Evolutionary conservation across 2,329 filamentous ascomycete species (phyloP).

Genomic region (Metarhizium guizhouense): DNA sequence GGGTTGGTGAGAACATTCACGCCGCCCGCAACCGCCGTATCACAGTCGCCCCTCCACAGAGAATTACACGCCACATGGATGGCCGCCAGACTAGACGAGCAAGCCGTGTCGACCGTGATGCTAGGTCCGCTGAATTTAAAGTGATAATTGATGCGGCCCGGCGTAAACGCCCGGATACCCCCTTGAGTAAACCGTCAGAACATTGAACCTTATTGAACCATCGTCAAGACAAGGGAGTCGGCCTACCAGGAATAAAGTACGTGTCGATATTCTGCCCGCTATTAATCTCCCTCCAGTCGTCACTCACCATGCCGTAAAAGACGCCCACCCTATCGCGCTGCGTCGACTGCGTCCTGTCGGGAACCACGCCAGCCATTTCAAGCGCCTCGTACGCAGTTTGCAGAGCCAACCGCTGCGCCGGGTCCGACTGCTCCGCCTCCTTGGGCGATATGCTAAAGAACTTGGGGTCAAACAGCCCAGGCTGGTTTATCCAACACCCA

Average conservation of each 20-base stretch:
- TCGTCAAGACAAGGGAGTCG: too few relatives aligned
- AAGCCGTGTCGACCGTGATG: conserved; percentile 66
- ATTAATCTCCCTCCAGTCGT: conserved; percentile 4
- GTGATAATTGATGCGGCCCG: conserved; percentile 61
- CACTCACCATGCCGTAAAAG: background rate
- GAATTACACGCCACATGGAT: conserved; percentile 63
- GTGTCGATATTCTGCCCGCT: conserved; percentile 1
- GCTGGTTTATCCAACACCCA: conserved; percentile 44
- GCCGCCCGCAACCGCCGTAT: conserved; percentile 72
- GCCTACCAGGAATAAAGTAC: conserved; percentile 32
- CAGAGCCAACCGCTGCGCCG: conserved; percentile 16
- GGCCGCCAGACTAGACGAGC: conserved; percentile 64
- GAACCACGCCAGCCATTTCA: background rate
- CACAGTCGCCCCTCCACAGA: conserved; percentile 61
- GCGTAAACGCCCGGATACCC: conserved; percentile 36
- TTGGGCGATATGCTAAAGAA: conserved; percentile 67
- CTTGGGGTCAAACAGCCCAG: conserved; percentile 54
- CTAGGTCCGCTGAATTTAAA: conserved; percentile 69
- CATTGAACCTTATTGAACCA: too few relatives aligned
- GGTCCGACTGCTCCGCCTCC: conserved; percentile 52
- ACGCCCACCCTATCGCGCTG: background rate
- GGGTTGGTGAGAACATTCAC: conserved; percentile 71
- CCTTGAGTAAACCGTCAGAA: too few relatives aligned
- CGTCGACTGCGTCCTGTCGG: background rate
- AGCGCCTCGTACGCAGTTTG: background rate